Evolutionary conservation across 2,329 filamentous ascomycete genomes (phyloP).

Genomic region (Xylariales sp.): DNA sequence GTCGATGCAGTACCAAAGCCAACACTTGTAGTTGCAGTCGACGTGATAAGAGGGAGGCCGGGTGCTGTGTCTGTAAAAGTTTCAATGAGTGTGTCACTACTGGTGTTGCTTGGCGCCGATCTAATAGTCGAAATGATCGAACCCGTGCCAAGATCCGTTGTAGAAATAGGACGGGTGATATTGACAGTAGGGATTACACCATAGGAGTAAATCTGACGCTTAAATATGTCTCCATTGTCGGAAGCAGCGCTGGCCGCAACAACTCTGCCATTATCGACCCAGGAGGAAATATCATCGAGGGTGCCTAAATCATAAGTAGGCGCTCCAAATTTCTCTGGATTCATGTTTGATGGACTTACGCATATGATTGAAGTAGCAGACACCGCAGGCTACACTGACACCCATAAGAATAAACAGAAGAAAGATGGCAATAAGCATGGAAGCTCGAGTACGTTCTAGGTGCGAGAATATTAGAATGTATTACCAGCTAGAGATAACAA

Average conservation of each 20-base stretch:
- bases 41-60: background rate
- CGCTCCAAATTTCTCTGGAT: background rate
- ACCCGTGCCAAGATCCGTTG: background rate
- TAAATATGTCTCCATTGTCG: background rate
- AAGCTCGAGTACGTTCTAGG: background rate
- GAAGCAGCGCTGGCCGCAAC: background rate
- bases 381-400: background rate
- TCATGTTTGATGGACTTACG: background rate
- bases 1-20: no score
- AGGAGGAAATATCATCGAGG: slow-evolving; percentile 1
- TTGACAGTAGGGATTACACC: background rate
- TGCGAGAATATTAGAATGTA: background rate
- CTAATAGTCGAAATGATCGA: background rate
- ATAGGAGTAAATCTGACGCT: slow-evolving; percentile 5
- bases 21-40: no score
- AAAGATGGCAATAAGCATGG: slow-evolving; percentile 1
- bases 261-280: background rate
- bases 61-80: slow-evolving; percentile 1
- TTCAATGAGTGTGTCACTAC: background rate
- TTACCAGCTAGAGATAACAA: background rate
- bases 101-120: background rate
- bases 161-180: background rate
- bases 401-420: slow-evolving; percentile 1
- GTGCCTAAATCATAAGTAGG: background rate
- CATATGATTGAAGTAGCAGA: slow-evolving; percentile 6